Conservation (phyloP, 2,329 filamentous ascomycete genomes). For the Beauveria australis region DNA sequence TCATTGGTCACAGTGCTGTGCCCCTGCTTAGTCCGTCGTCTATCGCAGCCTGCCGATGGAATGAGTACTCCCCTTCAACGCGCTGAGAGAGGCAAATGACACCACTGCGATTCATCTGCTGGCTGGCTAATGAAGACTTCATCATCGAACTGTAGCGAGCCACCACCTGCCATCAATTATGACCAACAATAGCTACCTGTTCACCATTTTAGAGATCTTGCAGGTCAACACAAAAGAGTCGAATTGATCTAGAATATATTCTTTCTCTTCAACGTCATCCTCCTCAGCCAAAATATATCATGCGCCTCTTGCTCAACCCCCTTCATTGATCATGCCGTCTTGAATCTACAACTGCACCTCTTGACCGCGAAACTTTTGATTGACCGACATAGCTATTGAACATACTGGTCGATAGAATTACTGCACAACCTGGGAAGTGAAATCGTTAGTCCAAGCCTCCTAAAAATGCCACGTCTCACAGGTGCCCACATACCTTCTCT, state of each 20-base stretch:
- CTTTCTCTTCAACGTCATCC: background rate
- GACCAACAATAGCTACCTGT: background rate
- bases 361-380: conserved; percentile 1
- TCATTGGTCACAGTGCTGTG: background rate
- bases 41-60: background rate
- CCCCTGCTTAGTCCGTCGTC: background rate
- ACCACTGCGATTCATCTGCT: background rate
- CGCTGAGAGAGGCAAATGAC: background rate
- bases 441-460: background rate
- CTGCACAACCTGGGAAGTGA: conserved; percentile 25
- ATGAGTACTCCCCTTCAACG: background rate
- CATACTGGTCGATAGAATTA: conserved; percentile 15
- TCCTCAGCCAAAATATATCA: conserved; percentile 1
- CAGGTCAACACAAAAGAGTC: background rate
- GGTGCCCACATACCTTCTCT: conserved; percentile 66
- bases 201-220: background rate
- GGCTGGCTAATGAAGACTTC: background rate
- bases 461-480: background rate
- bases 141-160: background rate
- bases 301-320: background rate
- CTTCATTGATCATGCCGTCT: conserved; percentile 1
- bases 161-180: background rate
- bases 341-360: conserved; percentile 4
- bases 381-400: background rate
- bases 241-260: conserved; percentile 7